Conservation (phyloP, 75 land plant species). For the Selaginella moellendorffii region DNA sequence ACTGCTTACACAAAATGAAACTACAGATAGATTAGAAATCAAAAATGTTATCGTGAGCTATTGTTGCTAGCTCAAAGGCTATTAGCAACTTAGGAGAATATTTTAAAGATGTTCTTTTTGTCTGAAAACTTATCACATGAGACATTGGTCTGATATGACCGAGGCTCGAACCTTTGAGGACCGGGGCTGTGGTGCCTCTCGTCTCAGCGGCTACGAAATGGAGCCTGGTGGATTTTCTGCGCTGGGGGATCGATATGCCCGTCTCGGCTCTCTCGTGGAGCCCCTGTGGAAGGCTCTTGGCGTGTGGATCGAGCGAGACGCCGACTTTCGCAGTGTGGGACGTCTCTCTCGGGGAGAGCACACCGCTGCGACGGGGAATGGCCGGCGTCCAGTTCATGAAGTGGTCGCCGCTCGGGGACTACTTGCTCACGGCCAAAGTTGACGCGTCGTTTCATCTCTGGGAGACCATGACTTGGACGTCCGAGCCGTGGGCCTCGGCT, state of each 20-base stretch:
- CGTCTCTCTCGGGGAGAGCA: slow-evolving; percentile 54
- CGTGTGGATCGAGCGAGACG: neutral
- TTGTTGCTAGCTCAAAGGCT: too few relatives aligned
- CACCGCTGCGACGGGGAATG: slow-evolving; percentile 79
- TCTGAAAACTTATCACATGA: too few relatives aligned
- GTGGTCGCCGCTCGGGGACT: slow-evolving; percentile 86
- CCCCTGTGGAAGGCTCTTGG: slow-evolving; percentile 41
- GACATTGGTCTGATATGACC: too few relatives aligned
- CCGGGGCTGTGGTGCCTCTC: slow-evolving; percentile 40
- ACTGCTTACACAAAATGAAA: too few relatives aligned
- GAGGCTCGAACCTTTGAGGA: slow-evolving; percentile 59
- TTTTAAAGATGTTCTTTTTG: too few relatives aligned
- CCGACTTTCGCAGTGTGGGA: slow-evolving; percentile 87
- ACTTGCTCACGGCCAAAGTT: slow-evolving; percentile 55
- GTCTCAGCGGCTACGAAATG: slow-evolving; percentile 55
- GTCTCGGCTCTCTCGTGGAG: slow-evolving; percentile 79
- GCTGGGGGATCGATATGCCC: slow-evolving; percentile 28
- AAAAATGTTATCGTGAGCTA: too few relatives aligned
- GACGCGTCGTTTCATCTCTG: too few relatives aligned
- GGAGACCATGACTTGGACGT: too few relatives aligned
- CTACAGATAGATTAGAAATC: slow-evolving; percentile 92
- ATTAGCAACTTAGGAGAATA: too few relatives aligned
- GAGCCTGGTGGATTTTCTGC: slow-evolving; percentile 74
- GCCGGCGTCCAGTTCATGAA: too few relatives aligned
- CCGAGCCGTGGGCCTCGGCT: too few relatives aligned